Conservation (phyloP, 1,284 basidiomycete genomes). For the Agroathelia rolfsii region DNA sequence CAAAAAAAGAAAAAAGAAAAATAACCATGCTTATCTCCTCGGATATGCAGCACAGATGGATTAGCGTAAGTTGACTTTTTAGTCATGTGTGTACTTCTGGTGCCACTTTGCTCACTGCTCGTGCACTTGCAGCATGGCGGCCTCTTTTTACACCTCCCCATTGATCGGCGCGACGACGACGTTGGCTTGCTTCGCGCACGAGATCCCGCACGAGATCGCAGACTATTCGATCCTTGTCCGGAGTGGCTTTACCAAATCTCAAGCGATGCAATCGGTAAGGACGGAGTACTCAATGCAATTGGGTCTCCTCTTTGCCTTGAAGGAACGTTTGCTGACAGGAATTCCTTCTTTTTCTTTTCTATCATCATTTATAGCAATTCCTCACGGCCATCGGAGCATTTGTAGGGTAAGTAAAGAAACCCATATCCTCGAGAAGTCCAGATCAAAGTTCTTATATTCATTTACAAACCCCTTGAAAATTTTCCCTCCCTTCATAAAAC, state of each 20-base stretch:
- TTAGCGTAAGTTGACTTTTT: conserved; percentile 54
- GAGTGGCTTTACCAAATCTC: conserved; percentile 79
- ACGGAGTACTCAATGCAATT: too few species aligned
- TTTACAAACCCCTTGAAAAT: conserved; percentile 2
- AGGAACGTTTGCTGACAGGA: conserved; percentile 5
- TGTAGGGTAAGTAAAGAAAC: not conserved
- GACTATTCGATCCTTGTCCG: conserved; percentile 86
- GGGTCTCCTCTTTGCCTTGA: conserved; percentile 8
- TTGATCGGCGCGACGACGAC: conserved; percentile 85
- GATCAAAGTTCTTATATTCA: conserved; percentile 14
- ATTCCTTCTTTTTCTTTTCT: conserved; percentile 12
- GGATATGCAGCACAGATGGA: conserved; percentile 62
- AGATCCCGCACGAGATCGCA: conserved; percentile 87
- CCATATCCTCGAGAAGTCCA: conserved; percentile 39
- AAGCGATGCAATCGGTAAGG: conserved; percentile 86
- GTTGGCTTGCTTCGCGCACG: conserved; percentile 84
- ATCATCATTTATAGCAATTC: too few species aligned
- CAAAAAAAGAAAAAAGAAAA: conserved; percentile 21
- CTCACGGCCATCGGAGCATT: conserved; percentile 3
- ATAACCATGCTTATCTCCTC: conserved; percentile 11
- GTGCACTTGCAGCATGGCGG: conserved; percentile 77
- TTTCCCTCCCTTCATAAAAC: not conserved
- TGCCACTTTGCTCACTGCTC: conserved; percentile 7
- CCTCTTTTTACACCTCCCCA: conserved; percentile 83
- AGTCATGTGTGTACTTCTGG: conserved; percentile 6